Evolutionary conservation across 148 eudicot genomes (phyloP).

Genomic region (Fagopyrum tataricum): DNA sequence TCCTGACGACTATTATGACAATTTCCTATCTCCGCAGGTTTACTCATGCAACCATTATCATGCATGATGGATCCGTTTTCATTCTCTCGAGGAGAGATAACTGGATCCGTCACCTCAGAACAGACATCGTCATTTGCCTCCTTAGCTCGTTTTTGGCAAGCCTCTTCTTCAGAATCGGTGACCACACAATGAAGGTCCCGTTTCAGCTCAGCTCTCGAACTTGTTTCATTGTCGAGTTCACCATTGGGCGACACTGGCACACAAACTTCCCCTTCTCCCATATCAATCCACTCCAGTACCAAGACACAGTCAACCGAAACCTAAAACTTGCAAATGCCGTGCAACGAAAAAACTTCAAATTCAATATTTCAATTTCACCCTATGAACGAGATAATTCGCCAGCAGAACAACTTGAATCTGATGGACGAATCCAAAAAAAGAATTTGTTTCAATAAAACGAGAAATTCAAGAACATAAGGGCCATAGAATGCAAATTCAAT

Average conservation of each 20-base stretch:
- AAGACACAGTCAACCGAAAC: background rate
- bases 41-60: conserved; percentile 40
- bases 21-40: conserved; percentile 24
- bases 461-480: conserved; percentile 4
- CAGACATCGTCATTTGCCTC: conserved; percentile 47
- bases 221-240: conserved; percentile 23
- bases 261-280: conserved; percentile 57
- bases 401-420: conserved; percentile 7
- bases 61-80: conserved; percentile 39
- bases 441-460: background rate
- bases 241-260: conserved; percentile 23
- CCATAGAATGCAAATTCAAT: background rate
- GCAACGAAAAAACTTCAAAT: background rate
- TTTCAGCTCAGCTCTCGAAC: conserved; percentile 30
- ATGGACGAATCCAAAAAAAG: background rate
- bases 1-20: conserved; percentile 29
- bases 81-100: conserved; percentile 39
- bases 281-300: conserved; percentile 24
- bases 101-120: conserved; percentile 66
- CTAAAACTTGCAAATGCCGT: background rate
- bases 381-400: background rate
- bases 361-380: background rate
- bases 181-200: conserved; percentile 35
- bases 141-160: conserved; percentile 25
- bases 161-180: conserved; percentile 24